phyloP scores from a whole-genome alignment of 2,329 filamentous ascomycete species.

The Chrysosporium keratinophilum region DNA sequence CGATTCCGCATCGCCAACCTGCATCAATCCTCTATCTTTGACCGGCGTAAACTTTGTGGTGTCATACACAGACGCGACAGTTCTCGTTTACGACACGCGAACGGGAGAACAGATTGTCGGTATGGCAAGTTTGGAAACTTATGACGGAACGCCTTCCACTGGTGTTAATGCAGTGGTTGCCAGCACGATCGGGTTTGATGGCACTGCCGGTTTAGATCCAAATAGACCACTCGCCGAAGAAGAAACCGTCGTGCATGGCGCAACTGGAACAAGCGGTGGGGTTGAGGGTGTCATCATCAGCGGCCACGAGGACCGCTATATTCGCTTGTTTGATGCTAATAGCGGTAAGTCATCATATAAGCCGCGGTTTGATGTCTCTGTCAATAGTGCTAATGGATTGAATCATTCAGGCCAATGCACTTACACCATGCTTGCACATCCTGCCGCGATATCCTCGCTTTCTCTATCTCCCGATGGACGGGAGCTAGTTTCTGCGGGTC shows the following conservation, averaged over 20 bases:
- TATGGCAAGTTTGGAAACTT: conserved; percentile 92
- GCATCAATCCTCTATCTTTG: conserved; percentile 76
- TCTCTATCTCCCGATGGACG: conserved; percentile 86
- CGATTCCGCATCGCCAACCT: conserved; percentile 68
- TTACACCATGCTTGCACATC: conserved; percentile 96
- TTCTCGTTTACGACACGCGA: conserved; percentile 83
- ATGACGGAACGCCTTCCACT: conserved; percentile 72
- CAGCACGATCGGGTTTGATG: conserved; percentile 70
- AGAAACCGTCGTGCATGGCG: conserved; percentile 62
- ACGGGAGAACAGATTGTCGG: conserved; percentile 82
- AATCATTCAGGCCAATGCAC: conserved; percentile 75
- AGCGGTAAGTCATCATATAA: conserved; percentile 61
- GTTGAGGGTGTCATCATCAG: conserved; percentile 92
- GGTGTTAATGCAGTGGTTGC: conserved; percentile 86
- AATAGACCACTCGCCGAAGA: conserved; percentile 56
- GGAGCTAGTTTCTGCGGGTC: conserved; percentile 89
- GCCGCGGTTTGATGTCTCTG: not conserved
- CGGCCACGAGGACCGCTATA: conserved; percentile 91
- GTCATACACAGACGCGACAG: conserved; percentile 78
- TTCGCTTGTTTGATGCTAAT: conserved; percentile 96
- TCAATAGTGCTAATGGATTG: conserved; percentile 7
- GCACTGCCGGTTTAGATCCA: conserved; percentile 49
- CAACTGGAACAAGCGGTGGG: conserved; percentile 70
- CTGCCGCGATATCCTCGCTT: conserved; percentile 80
- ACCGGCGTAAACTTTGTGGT: conserved; percentile 85